Conservation (phyloP, 1,139 yeast genomes). For the Kurtzmaniella quercitrusa region DNA sequence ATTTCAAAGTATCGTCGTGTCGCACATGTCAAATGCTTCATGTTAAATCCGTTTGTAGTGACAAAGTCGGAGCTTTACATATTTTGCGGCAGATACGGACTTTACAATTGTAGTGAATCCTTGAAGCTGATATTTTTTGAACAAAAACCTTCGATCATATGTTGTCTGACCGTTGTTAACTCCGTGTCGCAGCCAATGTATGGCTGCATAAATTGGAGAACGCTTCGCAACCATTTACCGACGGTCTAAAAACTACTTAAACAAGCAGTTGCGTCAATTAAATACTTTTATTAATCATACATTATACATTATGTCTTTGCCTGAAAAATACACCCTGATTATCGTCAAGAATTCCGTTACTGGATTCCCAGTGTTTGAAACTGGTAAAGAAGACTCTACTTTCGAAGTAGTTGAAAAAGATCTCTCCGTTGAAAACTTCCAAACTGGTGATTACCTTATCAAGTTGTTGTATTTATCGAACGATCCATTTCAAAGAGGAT, state of each 20-base stretch:
- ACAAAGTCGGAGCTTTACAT: no score
- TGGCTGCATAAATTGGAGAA: no score
- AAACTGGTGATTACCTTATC: constrained; percentile 17
- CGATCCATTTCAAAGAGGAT: constrained; percentile 27
- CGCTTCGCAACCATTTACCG: no score
- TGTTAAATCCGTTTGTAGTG: not conserved
- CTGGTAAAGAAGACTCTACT: not conserved
- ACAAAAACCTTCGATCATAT: no score
- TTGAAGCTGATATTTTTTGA: no score
- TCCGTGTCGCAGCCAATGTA: no score
- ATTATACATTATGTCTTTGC: not conserved
- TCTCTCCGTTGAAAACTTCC: constrained; percentile 6
- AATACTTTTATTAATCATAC: not conserved
- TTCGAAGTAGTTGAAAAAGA: not conserved
- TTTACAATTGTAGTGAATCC: no score
- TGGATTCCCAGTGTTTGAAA: not conserved
- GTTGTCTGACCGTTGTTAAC: no score
- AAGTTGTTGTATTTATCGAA: constrained; percentile 21
- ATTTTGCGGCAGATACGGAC: no score
- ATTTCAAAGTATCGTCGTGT: not conserved
- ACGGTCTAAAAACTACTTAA: no score
- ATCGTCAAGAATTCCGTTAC: not conserved
- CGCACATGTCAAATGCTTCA: not conserved
- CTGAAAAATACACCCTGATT: not conserved
- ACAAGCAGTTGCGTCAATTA: not conserved